Conservation (phyloP, 441 rosid species). For the Gossypium lobatum region DNA sequence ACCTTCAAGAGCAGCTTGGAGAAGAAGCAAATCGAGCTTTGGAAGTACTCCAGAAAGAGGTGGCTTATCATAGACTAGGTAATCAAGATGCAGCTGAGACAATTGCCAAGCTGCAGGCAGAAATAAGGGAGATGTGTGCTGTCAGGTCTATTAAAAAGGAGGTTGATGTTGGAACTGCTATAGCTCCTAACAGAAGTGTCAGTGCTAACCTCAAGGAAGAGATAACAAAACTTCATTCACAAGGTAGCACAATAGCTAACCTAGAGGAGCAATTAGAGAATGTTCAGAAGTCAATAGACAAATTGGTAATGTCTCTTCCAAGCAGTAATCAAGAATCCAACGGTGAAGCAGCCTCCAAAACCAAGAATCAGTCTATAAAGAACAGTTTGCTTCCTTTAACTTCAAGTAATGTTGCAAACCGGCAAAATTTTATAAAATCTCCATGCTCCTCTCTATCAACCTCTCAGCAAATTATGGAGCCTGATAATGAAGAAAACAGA, state of each 20-base stretch:
- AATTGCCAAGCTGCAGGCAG: conserved; percentile 90
- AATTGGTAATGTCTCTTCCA: conserved; percentile 91
- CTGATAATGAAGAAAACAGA: conserved; percentile 65
- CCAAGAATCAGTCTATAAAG: conserved; percentile 73
- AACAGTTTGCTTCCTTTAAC: conserved; percentile 79
- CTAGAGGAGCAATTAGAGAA: conserved; percentile 93
- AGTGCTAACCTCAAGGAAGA: conserved; percentile 94
- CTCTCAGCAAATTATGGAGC: conserved; percentile 64
- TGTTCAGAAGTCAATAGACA: conserved; percentile 96
- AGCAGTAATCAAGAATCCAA: conserved; percentile 36
- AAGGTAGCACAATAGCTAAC: conserved; percentile 86
- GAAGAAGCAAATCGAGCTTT: conserved; percentile 95
- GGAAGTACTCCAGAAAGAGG: conserved; percentile 96
- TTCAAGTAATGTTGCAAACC: conserved; percentile 63
- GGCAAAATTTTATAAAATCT: conserved; percentile 69
- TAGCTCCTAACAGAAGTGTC: conserved; percentile 77
- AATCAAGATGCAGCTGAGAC: conserved; percentile 99
- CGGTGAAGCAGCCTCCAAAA: conserved; percentile 46
- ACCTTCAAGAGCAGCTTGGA: conserved; percentile 94
- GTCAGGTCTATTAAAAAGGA: conserved; percentile 50
- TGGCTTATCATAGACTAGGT: conserved; percentile 92
- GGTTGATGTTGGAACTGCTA: conserved; percentile 44
- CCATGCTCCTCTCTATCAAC: conserved; percentile 94
- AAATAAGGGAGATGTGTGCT: conserved; percentile 84
- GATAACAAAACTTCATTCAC: conserved; percentile 93